A percentile compares a stretch with the other conserved stretches of the same genome.
phyloP scores from a whole-genome alignment of 495 filamentous ascomycete species.

The Cladorrhinum samala region DNA sequence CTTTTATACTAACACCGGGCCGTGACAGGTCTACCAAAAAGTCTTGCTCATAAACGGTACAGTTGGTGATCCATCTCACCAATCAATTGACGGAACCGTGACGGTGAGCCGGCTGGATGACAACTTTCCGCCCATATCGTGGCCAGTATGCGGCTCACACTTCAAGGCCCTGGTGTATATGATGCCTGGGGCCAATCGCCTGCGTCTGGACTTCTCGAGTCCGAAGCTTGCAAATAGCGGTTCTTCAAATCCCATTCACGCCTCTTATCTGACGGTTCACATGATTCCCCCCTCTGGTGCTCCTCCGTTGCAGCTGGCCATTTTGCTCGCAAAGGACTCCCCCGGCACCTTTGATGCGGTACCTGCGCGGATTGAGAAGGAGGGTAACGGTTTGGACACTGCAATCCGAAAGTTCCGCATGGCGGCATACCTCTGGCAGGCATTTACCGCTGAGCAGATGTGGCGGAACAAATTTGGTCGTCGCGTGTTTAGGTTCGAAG shows the following conservation, averaged over 20 bases:
- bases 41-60: constrained; percentile 73
- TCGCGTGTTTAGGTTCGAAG: constrained; percentile 80
- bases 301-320: constrained; percentile 78
- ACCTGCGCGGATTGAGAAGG: constrained; percentile 64
- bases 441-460: constrained; percentile 94
- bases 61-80: constrained; percentile 65
- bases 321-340: constrained; percentile 81
- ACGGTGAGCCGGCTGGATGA: constrained; percentile 79
- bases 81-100: constrained; percentile 69
- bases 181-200: constrained; percentile 75
- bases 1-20: background rate
- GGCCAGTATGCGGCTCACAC: constrained; percentile 79
- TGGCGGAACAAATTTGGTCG: constrained; percentile 76
- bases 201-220: constrained; percentile 80
- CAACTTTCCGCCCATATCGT: constrained; percentile 68
- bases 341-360: constrained; percentile 78
- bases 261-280: constrained; percentile 71
- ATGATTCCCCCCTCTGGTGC: constrained; percentile 71
- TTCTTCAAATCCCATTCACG: constrained; percentile 63
- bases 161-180: constrained; percentile 88
- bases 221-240: constrained; percentile 70
- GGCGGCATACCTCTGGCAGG: constrained; percentile 92
- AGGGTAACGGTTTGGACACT: constrained; percentile 72
- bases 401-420: constrained; percentile 83
- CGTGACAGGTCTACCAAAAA: constrained; percentile 78